Evolutionary conservation across 768 basidiomycete genomes (phyloP).

Genomic region (Amanita thiersii): DNA sequence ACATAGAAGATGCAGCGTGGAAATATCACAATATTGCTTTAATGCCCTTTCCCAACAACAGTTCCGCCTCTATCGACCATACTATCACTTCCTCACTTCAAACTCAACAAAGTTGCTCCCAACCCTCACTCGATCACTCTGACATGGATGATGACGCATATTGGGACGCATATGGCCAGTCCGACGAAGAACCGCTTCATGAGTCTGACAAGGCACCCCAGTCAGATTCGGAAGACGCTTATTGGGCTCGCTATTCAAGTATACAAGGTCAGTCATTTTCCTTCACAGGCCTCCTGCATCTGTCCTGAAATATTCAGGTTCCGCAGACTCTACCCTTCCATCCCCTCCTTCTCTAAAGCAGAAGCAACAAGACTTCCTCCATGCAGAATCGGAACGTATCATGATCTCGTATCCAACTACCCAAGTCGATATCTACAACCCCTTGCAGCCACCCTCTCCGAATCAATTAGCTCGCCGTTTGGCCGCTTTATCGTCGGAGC

Average conservation of each 20-base stretch:
- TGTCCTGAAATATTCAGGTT: conserved; percentile 38
- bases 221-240: conserved; percentile 46
- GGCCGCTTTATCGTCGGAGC: conserved; percentile 22
- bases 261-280: conserved; percentile 48
- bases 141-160: conserved; percentile 50
- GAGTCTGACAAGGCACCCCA: conserved; percentile 13
- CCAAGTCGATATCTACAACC: conserved; percentile 26
- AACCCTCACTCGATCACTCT: conserved; percentile 19
- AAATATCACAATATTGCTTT: conserved; percentile 59
- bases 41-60: conserved; percentile 61
- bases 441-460: conserved; percentile 34
- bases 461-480: conserved; percentile 30
- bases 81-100: no score
- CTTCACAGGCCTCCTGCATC: not conserved
- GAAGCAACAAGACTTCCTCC: conserved; percentile 13
- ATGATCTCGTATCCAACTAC: conserved; percentile 22
- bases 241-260: conserved; percentile 68
- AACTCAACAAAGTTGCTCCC: no score
- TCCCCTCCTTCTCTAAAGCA: conserved; percentile 30
- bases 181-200: conserved; percentile 18
- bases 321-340: conserved; percentile 66
- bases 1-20: conserved; percentile 39
- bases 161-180: conserved; percentile 57
- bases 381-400: conserved; percentile 20
- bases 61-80: conserved; percentile 23